Conservation (phyloP, 495 filamentous ascomycete genomes). For the Neurospora sp. region DNA sequence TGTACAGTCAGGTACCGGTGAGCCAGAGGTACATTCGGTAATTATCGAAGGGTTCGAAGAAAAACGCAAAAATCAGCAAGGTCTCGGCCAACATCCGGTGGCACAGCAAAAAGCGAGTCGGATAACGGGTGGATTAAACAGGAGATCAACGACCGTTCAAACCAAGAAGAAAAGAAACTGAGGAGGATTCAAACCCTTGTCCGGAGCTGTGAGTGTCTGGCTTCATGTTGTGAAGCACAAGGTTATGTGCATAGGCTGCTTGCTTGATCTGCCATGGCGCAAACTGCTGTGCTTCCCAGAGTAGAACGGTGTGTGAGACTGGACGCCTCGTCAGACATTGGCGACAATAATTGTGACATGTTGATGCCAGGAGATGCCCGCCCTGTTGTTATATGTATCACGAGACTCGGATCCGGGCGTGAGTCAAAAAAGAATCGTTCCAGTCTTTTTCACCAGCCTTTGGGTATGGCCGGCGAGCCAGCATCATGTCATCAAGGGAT, state of each 20-base stretch:
- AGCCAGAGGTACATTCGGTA: background rate
- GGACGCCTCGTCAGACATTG: background rate
- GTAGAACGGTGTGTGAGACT: background rate
- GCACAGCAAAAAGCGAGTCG: background rate
- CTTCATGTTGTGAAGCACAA: background rate
- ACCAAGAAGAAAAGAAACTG: background rate
- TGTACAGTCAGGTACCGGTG: background rate
- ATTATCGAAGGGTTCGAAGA: background rate
- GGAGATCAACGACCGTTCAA: background rate
- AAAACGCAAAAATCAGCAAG: background rate
- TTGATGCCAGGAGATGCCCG: background rate
- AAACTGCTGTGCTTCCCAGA: background rate
- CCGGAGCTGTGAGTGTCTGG: background rate
- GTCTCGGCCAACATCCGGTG: background rate
- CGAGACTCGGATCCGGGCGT: background rate
- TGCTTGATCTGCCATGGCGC: background rate
- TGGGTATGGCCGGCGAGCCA: background rate
- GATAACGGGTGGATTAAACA: background rate
- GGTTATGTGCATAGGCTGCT: background rate
- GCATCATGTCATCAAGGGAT: background rate
- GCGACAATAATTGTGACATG: background rate
- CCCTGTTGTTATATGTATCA: background rate
- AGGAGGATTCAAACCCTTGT: background rate
- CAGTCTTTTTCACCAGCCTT: background rate
- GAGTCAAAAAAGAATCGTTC: background rate